Evolutionary conservation across 441 rosid genomes (phyloP), one percentile per base, ranked within the genome.

Genomic region (Gossypium schwendimanii): DNA sequence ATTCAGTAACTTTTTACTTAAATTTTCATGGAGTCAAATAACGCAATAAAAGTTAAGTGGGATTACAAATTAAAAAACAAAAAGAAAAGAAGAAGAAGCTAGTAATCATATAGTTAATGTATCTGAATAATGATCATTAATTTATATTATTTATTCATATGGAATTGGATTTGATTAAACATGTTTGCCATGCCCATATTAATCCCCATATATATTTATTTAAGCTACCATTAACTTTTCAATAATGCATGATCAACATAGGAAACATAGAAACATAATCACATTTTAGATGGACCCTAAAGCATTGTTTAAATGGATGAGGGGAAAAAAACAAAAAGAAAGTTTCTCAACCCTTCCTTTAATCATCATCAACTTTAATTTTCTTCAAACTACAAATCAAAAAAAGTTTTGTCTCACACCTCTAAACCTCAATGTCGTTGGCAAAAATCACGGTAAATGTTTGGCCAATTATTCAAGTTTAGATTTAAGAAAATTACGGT

Each of bases 251-350:
- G 53, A 80, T 74, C 71, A 54, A 66, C 85, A 80, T 83, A 74
- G 79, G 76, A 81, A 81, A 75, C 82, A 81, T 21, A 69, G 31
- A 76, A 72, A 80, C 86, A 83, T 33, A 74, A 78, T 80, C 82
- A 83, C 81, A 78, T 74, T 76, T 17, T 10, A 2, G 10, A 28
- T 76, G 81, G 82, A 69, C 47, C 67, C 49, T 62, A 8, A 60
- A 60, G 6, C 67, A 15, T 62, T 62, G n/a, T 33, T 62, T 62
- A 33, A 15, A 36, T 15, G 67, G 24, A 61, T 31, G 33, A 31
- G 33, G 33, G 33, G 3, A 33, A 17, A 61, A 28, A 61, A 14
- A 2, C 3, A 2, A 45, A 45, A 12, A 14, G 4, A 47, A 47
- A 47, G 53, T 47, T 4, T 47, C 53, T 14, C 33, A 4, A 4